phyloP scores from a whole-genome alignment of 495 filamentous ascomycete species.

The Pyrenula massariospora region DNA sequence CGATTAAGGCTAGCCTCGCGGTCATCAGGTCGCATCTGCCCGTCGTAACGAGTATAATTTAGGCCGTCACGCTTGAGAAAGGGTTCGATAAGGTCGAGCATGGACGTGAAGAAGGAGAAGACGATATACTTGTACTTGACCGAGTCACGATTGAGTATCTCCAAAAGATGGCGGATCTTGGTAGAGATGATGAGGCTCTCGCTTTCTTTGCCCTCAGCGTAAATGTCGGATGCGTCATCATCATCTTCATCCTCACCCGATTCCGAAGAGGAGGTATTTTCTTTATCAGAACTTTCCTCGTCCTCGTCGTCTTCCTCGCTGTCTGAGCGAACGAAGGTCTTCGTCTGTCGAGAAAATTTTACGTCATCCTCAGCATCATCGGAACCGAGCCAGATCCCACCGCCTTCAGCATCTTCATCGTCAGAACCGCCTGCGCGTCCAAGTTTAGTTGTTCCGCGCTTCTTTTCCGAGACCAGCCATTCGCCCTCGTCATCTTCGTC shows the following conservation, averaged over 20 bases:
- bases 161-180: slow-evolving; percentile 77
- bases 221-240: slow-evolving; percentile 32
- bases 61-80: slow-evolving; percentile 66
- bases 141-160: slow-evolving; percentile 68
- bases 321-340: slow-evolving; percentile 8
- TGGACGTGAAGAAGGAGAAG: slow-evolving; percentile 93
- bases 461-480: slow-evolving; percentile 60
- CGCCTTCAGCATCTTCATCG: slow-evolving; percentile 77
- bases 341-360: slow-evolving; percentile 18
- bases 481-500: slow-evolving; percentile 61
- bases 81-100: slow-evolving; percentile 93
- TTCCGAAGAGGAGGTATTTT: slow-evolving; percentile 3
- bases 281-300: slow-evolving; percentile 27
- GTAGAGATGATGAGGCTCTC: slow-evolving; percentile 56
- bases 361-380: slow-evolving; percentile 46
- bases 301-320: slow-evolving; percentile 16
- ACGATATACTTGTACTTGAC: slow-evolving; percentile 86
- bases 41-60: slow-evolving; percentile 81
- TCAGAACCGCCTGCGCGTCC: slow-evolving; percentile 72
- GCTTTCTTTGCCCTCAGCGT: slow-evolving; percentile 23
- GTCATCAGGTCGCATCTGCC: slow-evolving; percentile 85
- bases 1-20: slow-evolving; percentile 75
- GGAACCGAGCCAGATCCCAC: slow-evolving; percentile 63
- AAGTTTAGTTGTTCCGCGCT: slow-evolving; percentile 43
- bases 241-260: slow-evolving; percentile 16